phyloP scores from a whole-genome alignment of 305 asterid genomes.

The Fraxinus dipetala region DNA sequence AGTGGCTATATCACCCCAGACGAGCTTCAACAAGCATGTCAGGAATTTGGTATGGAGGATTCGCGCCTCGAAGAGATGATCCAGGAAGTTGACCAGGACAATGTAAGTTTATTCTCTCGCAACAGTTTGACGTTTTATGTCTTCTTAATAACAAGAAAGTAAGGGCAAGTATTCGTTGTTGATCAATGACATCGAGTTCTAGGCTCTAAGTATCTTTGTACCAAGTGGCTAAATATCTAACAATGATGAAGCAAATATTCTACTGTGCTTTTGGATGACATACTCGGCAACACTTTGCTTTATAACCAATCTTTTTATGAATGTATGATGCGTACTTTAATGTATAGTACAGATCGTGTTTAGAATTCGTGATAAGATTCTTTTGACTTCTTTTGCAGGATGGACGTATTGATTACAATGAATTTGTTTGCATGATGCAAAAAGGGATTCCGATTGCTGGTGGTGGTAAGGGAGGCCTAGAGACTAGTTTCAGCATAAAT shows the following conservation, averaged over 20 bases:
- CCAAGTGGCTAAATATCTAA: not conserved
- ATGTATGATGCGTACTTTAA: not conserved
- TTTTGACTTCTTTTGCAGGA: slow-evolving; percentile 46
- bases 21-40: slow-evolving; percentile 89
- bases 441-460: slow-evolving; percentile 64
- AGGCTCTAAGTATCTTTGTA: not conserved
- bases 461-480: slow-evolving; percentile 61
- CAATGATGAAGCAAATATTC: not conserved
- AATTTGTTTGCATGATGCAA: slow-evolving; percentile 97
- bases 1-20: slow-evolving; percentile 86
- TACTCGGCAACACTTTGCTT: not conserved
- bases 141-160: not conserved
- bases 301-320: not conserved
- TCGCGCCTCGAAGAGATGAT: slow-evolving; percentile 87
- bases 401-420: slow-evolving; percentile 88
- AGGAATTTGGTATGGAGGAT: slow-evolving; percentile 81
- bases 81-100: slow-evolving; percentile 82
- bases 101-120: slow-evolving; percentile 45
- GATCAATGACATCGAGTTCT: not conserved
- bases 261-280: not conserved
- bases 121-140: no score
- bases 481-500: slow-evolving; percentile 78
- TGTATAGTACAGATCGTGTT: not conserved
- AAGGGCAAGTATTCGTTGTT: not conserved
- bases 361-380: not conserved